Conservation (phyloP, 495 filamentous ascomycete genomes). For the Xylaria acuta region DNA sequence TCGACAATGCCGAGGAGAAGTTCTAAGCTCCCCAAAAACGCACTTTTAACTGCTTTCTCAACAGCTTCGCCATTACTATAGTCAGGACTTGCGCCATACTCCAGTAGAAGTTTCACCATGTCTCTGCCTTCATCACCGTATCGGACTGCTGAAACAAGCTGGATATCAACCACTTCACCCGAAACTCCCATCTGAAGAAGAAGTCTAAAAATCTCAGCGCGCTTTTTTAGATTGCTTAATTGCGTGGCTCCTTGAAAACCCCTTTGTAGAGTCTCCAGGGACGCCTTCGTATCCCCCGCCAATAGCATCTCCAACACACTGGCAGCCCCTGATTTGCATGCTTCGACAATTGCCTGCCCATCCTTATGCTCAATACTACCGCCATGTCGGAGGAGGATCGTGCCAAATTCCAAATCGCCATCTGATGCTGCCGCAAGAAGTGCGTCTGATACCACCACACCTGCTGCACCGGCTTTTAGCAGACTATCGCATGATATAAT, state of each 20-base stretch:
- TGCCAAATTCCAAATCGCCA: conserved; percentile 52
- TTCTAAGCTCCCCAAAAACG: conserved; percentile 51
- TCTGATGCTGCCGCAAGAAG: conserved; percentile 50
- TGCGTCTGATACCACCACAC: conserved; percentile 46
- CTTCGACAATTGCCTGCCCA: conserved; percentile 54
- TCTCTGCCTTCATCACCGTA: conserved; percentile 51
- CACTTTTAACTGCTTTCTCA: conserved; percentile 52
- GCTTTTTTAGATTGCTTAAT: conserved; percentile 46
- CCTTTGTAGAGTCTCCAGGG: conserved; percentile 43
- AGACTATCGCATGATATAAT: conserved; percentile 44
- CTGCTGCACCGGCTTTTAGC: conserved; percentile 45
- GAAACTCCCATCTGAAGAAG: conserved; percentile 49
- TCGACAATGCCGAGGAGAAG: conserved; percentile 50
- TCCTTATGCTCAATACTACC: conserved; percentile 52
- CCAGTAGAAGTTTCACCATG: conserved; percentile 50
- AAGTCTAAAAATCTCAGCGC: conserved; percentile 49
- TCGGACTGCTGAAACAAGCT: conserved; percentile 52
- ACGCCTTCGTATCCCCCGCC: conserved; percentile 36
- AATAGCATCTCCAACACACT: conserved; percentile 52
- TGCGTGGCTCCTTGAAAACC: conserved; percentile 54
- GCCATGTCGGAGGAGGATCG: conserved; percentile 47
- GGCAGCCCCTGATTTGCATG: conserved; percentile 46
- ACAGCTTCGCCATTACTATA: conserved; percentile 54
- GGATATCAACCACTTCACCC: conserved; percentile 51
- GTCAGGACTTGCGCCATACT: conserved; percentile 51